Conservation (phyloP, 768 basidiomycete genomes). For the Lentinula guzmanii region DNA sequence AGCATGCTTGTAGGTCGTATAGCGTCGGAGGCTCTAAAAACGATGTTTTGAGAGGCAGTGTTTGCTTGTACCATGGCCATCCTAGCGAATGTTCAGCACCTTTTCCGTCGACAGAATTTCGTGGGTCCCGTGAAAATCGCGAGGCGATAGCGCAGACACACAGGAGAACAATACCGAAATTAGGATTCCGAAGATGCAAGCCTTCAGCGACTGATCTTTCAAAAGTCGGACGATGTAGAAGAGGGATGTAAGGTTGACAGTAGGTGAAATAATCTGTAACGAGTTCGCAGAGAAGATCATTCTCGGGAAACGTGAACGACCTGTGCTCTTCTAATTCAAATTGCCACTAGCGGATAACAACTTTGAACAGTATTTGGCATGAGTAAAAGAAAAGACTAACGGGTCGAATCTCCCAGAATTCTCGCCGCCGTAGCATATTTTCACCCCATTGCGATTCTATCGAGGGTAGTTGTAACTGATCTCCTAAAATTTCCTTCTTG, state of each 20-base stretch:
- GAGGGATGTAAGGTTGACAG: slow-evolving; percentile 32
- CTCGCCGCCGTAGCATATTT: neutral
- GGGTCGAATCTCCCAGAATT: neutral
- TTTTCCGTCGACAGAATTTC: slow-evolving; percentile 27
- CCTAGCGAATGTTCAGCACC: slow-evolving; percentile 36
- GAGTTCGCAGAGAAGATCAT: slow-evolving; percentile 32
- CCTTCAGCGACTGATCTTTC: slow-evolving; percentile 27
- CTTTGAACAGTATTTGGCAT: neutral
- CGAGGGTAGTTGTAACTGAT: neutral
- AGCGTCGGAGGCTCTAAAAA: slow-evolving; percentile 52
- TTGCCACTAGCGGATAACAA: neutral
- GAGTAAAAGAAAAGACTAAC: neutral
- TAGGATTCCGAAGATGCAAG: slow-evolving; percentile 27
- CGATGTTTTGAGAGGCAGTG: slow-evolving; percentile 54
- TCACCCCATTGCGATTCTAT: neutral
- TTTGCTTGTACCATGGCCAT: slow-evolving; percentile 58
- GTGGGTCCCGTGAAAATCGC: slow-evolving; percentile 49
- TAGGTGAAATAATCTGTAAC: slow-evolving; percentile 43
- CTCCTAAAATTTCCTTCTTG: slow-evolving; percentile 28
- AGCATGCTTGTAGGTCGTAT: slow-evolving; percentile 67
- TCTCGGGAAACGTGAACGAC: slow-evolving; percentile 18
- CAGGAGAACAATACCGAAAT: slow-evolving; percentile 39
- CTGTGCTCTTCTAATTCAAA: slow-evolving; percentile 14
- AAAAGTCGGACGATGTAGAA: slow-evolving; percentile 49
- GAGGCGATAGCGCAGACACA: slow-evolving; percentile 42